A percentile compares a stretch with the other conserved stretches of the same genome.
Conservation (phyloP, 2,329 filamentous ascomycete genomes). For the Arthrobotrys pseudoclavata region DNA sequence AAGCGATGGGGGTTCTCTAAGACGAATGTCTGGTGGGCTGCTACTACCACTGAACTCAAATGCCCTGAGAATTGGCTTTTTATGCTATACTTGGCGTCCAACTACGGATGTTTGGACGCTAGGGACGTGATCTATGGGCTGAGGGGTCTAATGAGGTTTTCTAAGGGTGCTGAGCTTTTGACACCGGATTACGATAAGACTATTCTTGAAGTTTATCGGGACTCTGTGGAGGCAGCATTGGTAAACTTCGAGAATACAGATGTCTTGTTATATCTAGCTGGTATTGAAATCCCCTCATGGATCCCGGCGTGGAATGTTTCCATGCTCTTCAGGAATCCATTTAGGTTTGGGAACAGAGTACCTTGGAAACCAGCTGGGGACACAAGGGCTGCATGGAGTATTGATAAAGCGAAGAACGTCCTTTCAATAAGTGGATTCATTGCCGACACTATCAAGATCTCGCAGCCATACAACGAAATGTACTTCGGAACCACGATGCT, state of each 20-base stretch:
- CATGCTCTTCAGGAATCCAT: slow-evolving; percentile 64
- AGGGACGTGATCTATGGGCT: slow-evolving; percentile 62
- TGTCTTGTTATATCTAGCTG: slow-evolving; percentile 61
- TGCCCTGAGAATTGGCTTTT: slow-evolving; percentile 63
- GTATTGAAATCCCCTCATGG: slow-evolving; percentile 62
- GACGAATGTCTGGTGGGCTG: slow-evolving; percentile 63
- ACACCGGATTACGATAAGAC: slow-evolving; percentile 62
- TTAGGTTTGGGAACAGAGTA: slow-evolving; percentile 63
- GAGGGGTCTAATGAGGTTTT: slow-evolving; percentile 61
- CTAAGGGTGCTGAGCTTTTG: slow-evolving; percentile 56
- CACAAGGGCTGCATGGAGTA: slow-evolving; percentile 61
- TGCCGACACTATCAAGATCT: slow-evolving; percentile 50
- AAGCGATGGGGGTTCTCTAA: slow-evolving; percentile 62
- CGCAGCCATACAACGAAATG: slow-evolving; percentile 60
- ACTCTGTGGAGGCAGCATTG: slow-evolving; percentile 63
- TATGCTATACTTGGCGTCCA: slow-evolving; percentile 63
- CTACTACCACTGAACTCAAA: slow-evolving; percentile 62
- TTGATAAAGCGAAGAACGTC: slow-evolving; percentile 61
- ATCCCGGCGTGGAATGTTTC: slow-evolving; percentile 62
- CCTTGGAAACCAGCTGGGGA: slow-evolving; percentile 62
- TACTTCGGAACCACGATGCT: slow-evolving; percentile 61
- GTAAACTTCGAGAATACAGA: slow-evolving; percentile 63
- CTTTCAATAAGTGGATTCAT: slow-evolving; percentile 59
- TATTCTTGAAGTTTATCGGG: slow-evolving; percentile 61
- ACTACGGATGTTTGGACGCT: slow-evolving; percentile 60